Evolutionary conservation across 2,329 filamentous ascomycete genomes (phyloP).

Genomic region (Talaromyces sp.): DNA sequence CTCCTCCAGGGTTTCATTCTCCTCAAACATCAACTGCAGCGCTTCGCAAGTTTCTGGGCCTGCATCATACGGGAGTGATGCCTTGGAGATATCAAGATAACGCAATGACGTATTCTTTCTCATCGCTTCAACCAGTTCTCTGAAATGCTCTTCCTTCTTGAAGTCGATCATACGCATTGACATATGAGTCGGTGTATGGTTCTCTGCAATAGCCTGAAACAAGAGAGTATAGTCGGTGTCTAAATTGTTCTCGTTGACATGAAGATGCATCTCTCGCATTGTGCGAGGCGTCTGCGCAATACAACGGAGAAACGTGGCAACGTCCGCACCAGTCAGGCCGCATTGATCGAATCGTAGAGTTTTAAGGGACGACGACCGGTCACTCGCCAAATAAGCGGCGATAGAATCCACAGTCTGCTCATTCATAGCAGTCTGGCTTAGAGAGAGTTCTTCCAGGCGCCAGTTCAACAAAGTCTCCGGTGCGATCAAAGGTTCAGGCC

Average conservation of each 20-base stretch:
- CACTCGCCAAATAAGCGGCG: slow-evolving; percentile 56
- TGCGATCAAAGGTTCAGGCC: slow-evolving; percentile 57
- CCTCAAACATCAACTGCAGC: slow-evolving; percentile 58
- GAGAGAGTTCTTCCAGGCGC: slow-evolving; percentile 59
- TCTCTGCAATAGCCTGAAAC: slow-evolving; percentile 42
- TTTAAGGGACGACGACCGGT: slow-evolving; percentile 55
- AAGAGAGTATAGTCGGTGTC: slow-evolving; percentile 38
- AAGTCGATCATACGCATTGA: slow-evolving; percentile 66
- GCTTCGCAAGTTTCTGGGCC: slow-evolving; percentile 61
- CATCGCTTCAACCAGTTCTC: slow-evolving; percentile 56
- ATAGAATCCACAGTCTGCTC: slow-evolving; percentile 60
- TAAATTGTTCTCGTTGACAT: slow-evolving; percentile 57
- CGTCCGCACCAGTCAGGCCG: slow-evolving; percentile 57
- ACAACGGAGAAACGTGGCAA: slow-evolving; percentile 59
- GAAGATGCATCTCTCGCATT: slow-evolving; percentile 56
- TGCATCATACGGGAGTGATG: slow-evolving; percentile 63
- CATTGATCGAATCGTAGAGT: slow-evolving; percentile 62
- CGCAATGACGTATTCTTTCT: slow-evolving; percentile 57
- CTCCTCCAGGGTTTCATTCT: slow-evolving; percentile 61
- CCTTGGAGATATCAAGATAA: slow-evolving; percentile 63
- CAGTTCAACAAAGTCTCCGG: slow-evolving; percentile 62
- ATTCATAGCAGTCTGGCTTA: slow-evolving; percentile 60
- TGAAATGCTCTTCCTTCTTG: slow-evolving; percentile 58
- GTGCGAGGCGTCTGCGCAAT: slow-evolving; percentile 49
- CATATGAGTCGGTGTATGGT: slow-evolving; percentile 55